phyloP scores from a whole-genome alignment of 768 basidiomycete genomes.

The Suillus cothurnatus region DNA sequence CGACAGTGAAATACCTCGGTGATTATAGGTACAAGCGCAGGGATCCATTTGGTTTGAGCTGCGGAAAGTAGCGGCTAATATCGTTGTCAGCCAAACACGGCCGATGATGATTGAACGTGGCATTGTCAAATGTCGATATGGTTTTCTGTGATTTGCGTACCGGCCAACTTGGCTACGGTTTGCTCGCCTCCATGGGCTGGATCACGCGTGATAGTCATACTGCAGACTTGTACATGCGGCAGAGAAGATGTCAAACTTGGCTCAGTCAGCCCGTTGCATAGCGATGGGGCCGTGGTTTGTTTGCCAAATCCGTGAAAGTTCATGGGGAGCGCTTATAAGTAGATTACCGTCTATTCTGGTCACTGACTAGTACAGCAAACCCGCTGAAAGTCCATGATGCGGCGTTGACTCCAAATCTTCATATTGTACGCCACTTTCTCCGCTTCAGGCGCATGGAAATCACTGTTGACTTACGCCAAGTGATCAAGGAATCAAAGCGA shows the following conservation, averaged over 20 bases:
- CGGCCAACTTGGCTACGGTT: background rate
- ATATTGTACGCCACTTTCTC: constrained; percentile 1
- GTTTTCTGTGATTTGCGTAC: constrained; percentile 1
- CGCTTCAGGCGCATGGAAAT: constrained; percentile 2
- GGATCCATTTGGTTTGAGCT: background rate
- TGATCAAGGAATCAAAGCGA: background rate
- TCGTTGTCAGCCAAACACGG: background rate
- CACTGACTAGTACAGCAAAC: background rate
- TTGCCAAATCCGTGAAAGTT: constrained; percentile 2
- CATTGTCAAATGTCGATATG: constrained; percentile 1
- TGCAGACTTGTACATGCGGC: background rate
- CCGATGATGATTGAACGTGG: constrained; percentile 3
- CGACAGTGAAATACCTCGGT: constrained; percentile 7
- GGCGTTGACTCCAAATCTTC: background rate
- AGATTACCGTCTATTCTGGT: constrained; percentile 3
- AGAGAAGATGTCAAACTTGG: background rate
- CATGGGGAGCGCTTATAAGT: background rate
- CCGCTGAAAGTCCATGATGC: constrained; percentile 9
- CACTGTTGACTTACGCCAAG: background rate
- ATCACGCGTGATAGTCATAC: background rate
- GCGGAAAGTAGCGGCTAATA: constrained; percentile 5
- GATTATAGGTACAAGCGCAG: constrained; percentile 5
- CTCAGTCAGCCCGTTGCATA: background rate
- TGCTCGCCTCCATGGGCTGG: background rate
- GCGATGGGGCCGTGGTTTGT: background rate